Conservation (phyloP, 148 eudicot genomes). For the Mesembryanthemum crystallinum region DNA sequence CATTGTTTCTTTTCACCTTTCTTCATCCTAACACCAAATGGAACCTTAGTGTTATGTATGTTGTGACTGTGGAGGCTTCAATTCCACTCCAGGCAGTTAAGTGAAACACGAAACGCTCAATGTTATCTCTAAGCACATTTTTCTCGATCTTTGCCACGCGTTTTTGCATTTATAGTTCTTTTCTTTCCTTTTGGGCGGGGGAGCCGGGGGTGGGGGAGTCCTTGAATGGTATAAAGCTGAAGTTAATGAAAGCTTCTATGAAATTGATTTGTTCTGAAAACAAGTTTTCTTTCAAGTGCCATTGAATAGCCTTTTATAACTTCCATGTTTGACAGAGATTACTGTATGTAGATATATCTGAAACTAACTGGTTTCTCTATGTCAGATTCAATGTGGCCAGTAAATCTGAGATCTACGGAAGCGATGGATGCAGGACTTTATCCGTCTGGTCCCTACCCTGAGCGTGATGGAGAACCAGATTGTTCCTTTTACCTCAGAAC, state of each 20-base stretch:
- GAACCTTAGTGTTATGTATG: neutral
- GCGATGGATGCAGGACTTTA: constrained; percentile 68
- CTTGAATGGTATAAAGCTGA: neutral
- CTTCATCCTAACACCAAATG: neutral
- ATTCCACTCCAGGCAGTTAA: neutral
- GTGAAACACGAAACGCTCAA: neutral
- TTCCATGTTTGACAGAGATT: neutral
- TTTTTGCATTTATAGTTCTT: neutral
- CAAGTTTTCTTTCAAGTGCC: neutral
- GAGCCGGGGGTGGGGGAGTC: neutral
- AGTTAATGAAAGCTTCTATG: neutral
- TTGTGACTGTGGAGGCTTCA: neutral
- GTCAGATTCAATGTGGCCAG: constrained; percentile 74
- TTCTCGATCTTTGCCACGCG: too few relatives aligned
- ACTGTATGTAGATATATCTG: neutral
- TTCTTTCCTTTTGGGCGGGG: neutral
- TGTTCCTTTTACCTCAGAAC: constrained; percentile 95
- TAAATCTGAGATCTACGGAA: constrained; percentile 60
- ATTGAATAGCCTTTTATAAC: neutral
- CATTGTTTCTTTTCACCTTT: neutral
- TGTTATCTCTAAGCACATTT: neutral
- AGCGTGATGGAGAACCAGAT: constrained; percentile 93
- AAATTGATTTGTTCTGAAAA: neutral
- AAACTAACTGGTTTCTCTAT: constrained; percentile 5
- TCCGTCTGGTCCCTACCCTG: constrained; percentile 79